Evolutionary conservation across 2,329 filamentous ascomycete species (phyloP), one percentile per base, ranked within the genome.

Genomic region (Colletotrichum gigasporum): DNA sequence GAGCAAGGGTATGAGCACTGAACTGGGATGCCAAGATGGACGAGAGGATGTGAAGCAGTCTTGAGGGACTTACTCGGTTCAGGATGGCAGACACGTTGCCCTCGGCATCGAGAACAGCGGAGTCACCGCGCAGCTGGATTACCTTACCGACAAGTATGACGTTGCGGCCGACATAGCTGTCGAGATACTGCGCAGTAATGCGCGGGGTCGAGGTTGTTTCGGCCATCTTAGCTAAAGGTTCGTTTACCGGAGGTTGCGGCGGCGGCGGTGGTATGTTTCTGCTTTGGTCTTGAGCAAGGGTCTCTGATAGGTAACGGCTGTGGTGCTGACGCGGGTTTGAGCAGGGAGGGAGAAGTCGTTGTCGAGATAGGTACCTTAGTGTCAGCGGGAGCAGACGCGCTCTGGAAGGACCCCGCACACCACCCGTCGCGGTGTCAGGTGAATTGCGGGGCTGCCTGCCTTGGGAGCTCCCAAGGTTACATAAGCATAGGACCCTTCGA

Each of bases 91-190:
- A 92, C 24, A 97, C 87, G 20, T 88, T 85, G 0, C 95, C 95
- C 24, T 89, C 90, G 5, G 93, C 90, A 61, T 97, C 93, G 28
- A 98, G 86, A 5, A 89, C 88, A 0, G 94, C 95, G 52, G 87
- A 86, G 54, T 96, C 92, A 69, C 94, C 94, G 53, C 90, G 90
- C 22, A 98, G 83, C 72, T 96, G 90, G 4, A 87, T 86, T 47
- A 98, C 94, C 72, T 91, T 94, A 72, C 96, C 96, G 5, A 97
- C 85, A 58, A 98, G 83, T 71, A 94, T 94, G 67, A 98, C 92
- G 67, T 91, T 92, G 69, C 87, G 86, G 69, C 84, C 83, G 69
- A 89, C 84, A 80, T 94, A 97, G 73, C 85, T 84, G 74, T 93
- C 88, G 62, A 98, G 90, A 79, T 95, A 91, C 39, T 85, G 81